Percentiles rank a stretch among this genome's conserved stretches.
phyloP scores from a whole-genome alignment of 1,284 basidiomycete genomes.

The Cronartium quercuum region DNA sequence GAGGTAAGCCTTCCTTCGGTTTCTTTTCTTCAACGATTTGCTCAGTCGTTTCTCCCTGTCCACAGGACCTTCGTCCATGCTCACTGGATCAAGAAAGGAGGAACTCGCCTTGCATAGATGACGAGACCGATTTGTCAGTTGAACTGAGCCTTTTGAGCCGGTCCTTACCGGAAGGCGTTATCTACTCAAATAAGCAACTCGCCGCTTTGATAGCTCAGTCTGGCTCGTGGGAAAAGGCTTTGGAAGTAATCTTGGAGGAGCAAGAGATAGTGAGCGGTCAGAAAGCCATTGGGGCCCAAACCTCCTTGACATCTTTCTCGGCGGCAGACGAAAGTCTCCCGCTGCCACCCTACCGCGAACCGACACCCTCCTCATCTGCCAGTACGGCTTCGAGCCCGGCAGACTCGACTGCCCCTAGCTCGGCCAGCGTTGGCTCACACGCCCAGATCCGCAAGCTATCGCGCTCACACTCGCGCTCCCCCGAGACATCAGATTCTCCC shows the following conservation, averaged over 20 bases:
- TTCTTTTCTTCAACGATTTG: neutral
- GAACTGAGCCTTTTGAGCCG: neutral
- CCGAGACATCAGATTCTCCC: neutral
- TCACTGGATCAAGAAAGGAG: neutral
- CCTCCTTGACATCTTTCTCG: no score
- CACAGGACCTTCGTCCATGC: neutral
- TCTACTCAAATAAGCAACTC: neutral
- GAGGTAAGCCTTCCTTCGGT: constrained; percentile 51
- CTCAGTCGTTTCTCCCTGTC: neutral
- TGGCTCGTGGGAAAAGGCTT: neutral
- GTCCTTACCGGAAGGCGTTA: neutral
- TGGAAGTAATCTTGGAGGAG: neutral
- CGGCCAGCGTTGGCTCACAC: neutral
- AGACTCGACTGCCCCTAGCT: neutral
- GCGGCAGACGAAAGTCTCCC: no score
- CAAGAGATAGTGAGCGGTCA: no score
- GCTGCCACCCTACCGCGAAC: neutral
- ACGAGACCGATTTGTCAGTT: neutral
- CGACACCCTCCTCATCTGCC: neutral
- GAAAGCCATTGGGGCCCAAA: no score
- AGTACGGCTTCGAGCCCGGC: neutral
- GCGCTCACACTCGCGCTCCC: neutral
- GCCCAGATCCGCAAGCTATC: neutral
- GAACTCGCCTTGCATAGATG: neutral
- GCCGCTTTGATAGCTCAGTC: neutral